Evolutionary conservation across 176 grass and related monocot species (phyloP).

Genomic region (Paspalum notatum): DNA sequence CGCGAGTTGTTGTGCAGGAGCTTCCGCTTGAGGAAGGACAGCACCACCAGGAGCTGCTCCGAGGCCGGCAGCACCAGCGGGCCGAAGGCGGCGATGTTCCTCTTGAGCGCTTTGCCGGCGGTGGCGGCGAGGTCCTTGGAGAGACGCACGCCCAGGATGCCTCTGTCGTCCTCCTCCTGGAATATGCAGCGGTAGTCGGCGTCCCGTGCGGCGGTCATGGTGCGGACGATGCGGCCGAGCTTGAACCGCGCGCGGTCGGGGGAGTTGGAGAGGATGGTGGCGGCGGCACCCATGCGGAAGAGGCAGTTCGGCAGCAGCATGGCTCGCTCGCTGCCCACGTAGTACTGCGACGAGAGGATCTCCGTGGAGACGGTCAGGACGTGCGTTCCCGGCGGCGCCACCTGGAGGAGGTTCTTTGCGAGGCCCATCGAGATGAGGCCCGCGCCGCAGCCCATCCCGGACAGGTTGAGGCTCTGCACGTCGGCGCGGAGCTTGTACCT

Average conservation of each 20-base stretch:
- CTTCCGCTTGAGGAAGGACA: conserved; percentile 7
- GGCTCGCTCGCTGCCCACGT: background rate
- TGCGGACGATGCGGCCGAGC: conserved; percentile 24
- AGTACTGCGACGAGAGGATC: conserved; percentile 36
- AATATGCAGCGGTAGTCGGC: conserved; percentile 29
- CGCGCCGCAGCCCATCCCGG: conserved; percentile 39
- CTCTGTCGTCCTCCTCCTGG: conserved; percentile 29
- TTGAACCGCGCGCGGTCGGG: conserved; percentile 18
- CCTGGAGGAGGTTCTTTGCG: conserved; percentile 13
- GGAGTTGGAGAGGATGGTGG: conserved; percentile 28
- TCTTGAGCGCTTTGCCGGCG: conserved; percentile 14
- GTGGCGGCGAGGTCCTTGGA: conserved; percentile 15
- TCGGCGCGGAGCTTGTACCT: conserved; percentile 11
- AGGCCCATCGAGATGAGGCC: conserved; percentile 22
- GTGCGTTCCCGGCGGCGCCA: conserved; percentile 3
- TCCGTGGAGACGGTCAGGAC: conserved; percentile 29
- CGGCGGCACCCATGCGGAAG: conserved; percentile 40
- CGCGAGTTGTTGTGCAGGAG: too few species aligned
- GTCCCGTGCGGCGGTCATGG: conserved; percentile 16
- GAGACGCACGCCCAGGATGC: background rate
- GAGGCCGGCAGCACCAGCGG: conserved; percentile 25
- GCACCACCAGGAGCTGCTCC: conserved; percentile 32
- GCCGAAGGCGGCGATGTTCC: conserved; percentile 18
- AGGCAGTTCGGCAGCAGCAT: conserved; percentile 41
- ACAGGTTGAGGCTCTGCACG: conserved; percentile 29